Conservation (phyloP, 768 basidiomycete genomes). For the Guyanaporus albipodus region DNA sequence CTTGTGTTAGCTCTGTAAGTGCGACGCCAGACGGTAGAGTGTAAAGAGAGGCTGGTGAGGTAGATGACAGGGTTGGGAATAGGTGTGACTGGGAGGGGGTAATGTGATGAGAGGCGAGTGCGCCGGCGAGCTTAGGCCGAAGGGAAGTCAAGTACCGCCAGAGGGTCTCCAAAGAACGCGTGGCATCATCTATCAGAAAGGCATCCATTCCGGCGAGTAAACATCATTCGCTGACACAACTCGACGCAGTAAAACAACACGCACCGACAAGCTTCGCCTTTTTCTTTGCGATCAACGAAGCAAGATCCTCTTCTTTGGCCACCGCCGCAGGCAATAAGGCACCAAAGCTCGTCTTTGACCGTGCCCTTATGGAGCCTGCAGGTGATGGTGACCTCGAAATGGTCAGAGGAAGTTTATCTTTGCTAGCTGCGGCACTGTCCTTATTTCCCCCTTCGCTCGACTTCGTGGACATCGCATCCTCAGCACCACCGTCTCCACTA, state of each 20-base stretch:
- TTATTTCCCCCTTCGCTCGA: slow-evolving; percentile 26
- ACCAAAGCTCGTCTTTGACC: slow-evolving; percentile 55
- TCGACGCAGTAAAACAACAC: slow-evolving; percentile 26
- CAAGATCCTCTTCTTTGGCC: slow-evolving; percentile 61
- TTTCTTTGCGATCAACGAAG: slow-evolving; percentile 44
- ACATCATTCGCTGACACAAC: slow-evolving; percentile 1
- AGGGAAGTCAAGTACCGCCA: slow-evolving; percentile 86
- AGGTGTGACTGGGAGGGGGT: slow-evolving; percentile 68
- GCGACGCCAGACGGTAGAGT: slow-evolving; percentile 68
- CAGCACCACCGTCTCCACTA: slow-evolving; percentile 6
- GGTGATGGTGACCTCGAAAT: slow-evolving; percentile 33
- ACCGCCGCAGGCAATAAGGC: slow-evolving; percentile 35
- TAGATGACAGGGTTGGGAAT: slow-evolving; percentile 66
- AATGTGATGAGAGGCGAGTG: slow-evolving; percentile 65
- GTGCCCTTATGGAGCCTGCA: slow-evolving; percentile 43
- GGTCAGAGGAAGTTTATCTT: slow-evolving; percentile 17
- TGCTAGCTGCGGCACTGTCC: slow-evolving; percentile 17
- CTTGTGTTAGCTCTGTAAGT: slow-evolving; percentile 67
- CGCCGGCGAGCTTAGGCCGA: slow-evolving; percentile 79
- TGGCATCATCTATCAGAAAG: slow-evolving; percentile 47
- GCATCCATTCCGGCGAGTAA: too few relatives aligned
- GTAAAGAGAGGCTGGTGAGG: slow-evolving; percentile 71
- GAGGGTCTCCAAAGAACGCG: slow-evolving; percentile 80
- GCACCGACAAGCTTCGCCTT: slow-evolving; percentile 29
- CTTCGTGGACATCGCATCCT: slow-evolving; percentile 27